phyloP scores from a whole-genome alignment of 495 filamentous ascomycete genomes.

The Platismatia glauca region DNA sequence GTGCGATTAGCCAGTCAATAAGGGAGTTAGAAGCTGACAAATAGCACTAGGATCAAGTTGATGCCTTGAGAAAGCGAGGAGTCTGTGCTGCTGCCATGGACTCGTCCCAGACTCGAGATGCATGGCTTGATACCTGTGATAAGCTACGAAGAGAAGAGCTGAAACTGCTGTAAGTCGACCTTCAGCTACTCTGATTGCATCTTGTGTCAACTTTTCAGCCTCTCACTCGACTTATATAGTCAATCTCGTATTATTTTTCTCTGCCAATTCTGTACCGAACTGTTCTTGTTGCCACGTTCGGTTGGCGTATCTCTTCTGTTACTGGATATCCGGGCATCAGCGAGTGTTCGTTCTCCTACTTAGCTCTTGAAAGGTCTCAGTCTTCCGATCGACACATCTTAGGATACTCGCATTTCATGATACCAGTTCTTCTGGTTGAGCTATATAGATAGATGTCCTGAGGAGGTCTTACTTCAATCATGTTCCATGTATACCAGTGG shows the following conservation, averaged over 20 bases:
- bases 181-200: neutral
- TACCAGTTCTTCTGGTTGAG: neutral
- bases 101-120: conserved; percentile 41
- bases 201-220: neutral
- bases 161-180: conserved; percentile 37
- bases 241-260: neutral
- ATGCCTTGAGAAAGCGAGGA: conserved; percentile 38
- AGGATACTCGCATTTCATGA: neutral
- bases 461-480: neutral
- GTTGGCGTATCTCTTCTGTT: neutral
- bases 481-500: neutral
- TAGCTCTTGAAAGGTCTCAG: neutral
- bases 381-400: neutral
- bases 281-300: neutral
- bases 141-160: conserved; percentile 37
- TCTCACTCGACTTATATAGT: neutral
- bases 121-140: conserved; percentile 37
- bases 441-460: neutral
- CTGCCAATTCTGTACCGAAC: neutral
- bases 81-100: conserved; percentile 45
- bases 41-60: conserved; percentile 39
- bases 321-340: neutral
- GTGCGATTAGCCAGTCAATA: neutral
- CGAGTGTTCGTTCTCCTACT: neutral
- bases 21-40: neutral